A percentile compares a stretch with the other conserved stretches of the same genome.
Conservation (phyloP, 2,329 filamentous ascomycete genomes). For the Trichoderma sp. region DNA sequence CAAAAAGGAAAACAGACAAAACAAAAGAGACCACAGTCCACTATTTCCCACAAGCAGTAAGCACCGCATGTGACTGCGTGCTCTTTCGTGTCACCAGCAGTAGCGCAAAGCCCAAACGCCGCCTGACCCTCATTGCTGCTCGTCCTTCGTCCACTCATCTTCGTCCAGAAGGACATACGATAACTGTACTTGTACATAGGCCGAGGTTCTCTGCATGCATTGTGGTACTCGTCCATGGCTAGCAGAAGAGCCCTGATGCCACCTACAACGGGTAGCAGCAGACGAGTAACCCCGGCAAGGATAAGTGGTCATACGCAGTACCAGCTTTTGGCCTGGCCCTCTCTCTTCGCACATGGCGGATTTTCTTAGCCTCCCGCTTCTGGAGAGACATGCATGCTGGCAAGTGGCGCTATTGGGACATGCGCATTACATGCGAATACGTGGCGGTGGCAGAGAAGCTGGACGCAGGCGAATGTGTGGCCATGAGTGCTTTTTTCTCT, state of each 20-base stretch:
- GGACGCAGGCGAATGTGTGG: background rate
- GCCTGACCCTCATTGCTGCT: constrained; percentile 14
- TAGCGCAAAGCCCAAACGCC: constrained; percentile 16
- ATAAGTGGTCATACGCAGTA: background rate
- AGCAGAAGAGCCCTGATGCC: background rate
- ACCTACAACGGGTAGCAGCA: background rate
- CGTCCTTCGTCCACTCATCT: background rate
- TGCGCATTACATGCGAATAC: constrained; percentile 17
- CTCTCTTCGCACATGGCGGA: background rate
- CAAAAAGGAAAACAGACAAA: background rate
- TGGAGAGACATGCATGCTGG: constrained; percentile 18
- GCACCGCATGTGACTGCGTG: constrained; percentile 19
- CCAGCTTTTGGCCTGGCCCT: background rate
- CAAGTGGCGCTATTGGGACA: background rate
- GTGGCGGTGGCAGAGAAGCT: constrained; percentile 18
- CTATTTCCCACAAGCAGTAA: constrained; percentile 20
- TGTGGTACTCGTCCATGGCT: background rate
- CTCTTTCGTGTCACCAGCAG: constrained; percentile 21
- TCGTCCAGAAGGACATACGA: background rate
- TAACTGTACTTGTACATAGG: constrained; percentile 1
- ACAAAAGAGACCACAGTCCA: background rate
- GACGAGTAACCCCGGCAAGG: background rate
- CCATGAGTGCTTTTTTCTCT: background rate
- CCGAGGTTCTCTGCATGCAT: constrained; percentile 18
- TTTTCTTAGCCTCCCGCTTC: background rate